These are phyloP conservation scores for Paulownia fortunei DNA, from an alignment of 257 asterid species.

Conservation along the genomic window DNA sequence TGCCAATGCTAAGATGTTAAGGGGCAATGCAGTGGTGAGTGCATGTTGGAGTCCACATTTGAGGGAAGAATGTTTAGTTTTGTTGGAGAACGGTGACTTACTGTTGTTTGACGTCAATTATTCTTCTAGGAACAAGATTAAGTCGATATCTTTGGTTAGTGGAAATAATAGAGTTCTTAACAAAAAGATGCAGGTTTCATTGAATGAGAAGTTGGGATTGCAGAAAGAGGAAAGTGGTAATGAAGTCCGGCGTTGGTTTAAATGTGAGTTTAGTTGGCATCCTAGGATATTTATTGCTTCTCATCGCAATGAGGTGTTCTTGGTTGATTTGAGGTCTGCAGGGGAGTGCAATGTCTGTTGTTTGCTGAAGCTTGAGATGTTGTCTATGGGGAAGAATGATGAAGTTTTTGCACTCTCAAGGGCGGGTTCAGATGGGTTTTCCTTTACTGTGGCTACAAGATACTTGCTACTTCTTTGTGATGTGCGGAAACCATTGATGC, in stretches of 20 bases:
- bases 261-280: slow-evolving; percentile 83
- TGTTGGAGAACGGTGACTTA: slow-evolving; percentile 72
- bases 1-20: slow-evolving; percentile 43
- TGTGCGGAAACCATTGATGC: slow-evolving; percentile 60
- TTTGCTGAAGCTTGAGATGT: slow-evolving; percentile 61
- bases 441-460: slow-evolving; percentile 56
- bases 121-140: slow-evolving; percentile 32
- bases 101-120: slow-evolving; percentile 65
- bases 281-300: slow-evolving; percentile 66
- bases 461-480: slow-evolving; percentile 67
- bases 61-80: slow-evolving; percentile 69
- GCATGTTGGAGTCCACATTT: slow-evolving; percentile 90
- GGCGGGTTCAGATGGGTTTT: slow-evolving; percentile 57
- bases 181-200: slow-evolving; percentile 44
- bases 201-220: slow-evolving; percentile 43
- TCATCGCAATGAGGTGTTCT: slow-evolving; percentile 51
- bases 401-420: slow-evolving; percentile 60
- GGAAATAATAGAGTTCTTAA: slow-evolving; percentile 28
- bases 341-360: slow-evolving; percentile 41
- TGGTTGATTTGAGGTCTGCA: slow-evolving; percentile 65
- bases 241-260: slow-evolving; percentile 50
- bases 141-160: slow-evolving; percentile 17
- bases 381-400: slow-evolving; percentile 52
- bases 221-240: slow-evolving; percentile 34
- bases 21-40: slow-evolving; percentile 52